Evolutionary conservation across 2,329 filamentous ascomycete species (phyloP), one percentile per base, ranked within the genome.

Genomic region (Diaporthe amygdali): DNA sequence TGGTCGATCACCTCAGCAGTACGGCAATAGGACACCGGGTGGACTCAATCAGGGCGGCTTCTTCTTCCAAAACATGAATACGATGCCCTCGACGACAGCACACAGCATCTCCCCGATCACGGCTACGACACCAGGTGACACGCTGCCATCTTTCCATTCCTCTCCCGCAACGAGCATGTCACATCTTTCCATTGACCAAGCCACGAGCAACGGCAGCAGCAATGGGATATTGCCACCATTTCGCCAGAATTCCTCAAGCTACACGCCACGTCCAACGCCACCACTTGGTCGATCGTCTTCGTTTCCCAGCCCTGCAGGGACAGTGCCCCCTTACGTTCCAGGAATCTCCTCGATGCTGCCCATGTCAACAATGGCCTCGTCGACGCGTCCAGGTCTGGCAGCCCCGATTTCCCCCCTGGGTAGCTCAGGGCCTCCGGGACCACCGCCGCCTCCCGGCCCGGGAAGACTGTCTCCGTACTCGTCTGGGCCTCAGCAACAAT

Each of bases 401-500:
- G 89, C 90, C 22, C 75, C 74, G 39, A 68, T 72, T 27, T 67
- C 70, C 2, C 70, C 72, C 10, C 51, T 70, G 12, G 71, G 71
- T 25, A 71, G 71, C 66, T 68, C 69, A 25, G 59, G 66, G 27
- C 66, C 54, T 12, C n/a, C 64, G 22, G 69, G 69, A 12, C 52
- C 46, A 25, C 71, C 71, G 17, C 49, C 68, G 14, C 22, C 49
- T 5, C 32, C 46, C 7, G 68, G 69, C 5, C 64, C 68, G 25
- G 71, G 71, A 41, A 66, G 71, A 17, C 41, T 72, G 39, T 72
- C 71, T 37, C 68, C 70, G 14, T 72, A 72, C 84, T 86, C 68
- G 82, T 85, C 71, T 80, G 84, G 72, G 52, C 84, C 87, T 75
- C 86, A 85, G 76, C 81, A 72, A 20, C 72, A 74, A 46, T 72